Percentiles rank a stretch among this genome's conserved stretches.
Evolutionary conservation across 1,284 basidiomycete species (phyloP).

Genomic region (Trichosporon sp.): DNA sequence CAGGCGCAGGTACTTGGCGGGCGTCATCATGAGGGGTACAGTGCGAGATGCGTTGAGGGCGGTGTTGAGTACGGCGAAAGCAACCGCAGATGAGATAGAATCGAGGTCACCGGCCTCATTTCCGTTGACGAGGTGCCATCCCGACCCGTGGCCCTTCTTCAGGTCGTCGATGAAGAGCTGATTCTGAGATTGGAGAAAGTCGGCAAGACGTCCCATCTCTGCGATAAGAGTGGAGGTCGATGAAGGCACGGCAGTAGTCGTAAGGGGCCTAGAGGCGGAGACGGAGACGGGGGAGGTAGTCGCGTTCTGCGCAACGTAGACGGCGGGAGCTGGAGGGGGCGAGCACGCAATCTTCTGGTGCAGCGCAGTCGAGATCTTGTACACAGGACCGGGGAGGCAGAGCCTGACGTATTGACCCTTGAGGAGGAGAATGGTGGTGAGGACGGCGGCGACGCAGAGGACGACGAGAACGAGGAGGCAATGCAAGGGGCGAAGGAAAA

Average conservation of each 20-base stretch:
- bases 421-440: conserved; percentile 1
- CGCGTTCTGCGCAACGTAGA: not conserved
- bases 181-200: conserved; percentile 50
- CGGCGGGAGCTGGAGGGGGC: not conserved
- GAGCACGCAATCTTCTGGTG: not conserved
- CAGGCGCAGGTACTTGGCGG: conserved; percentile 63
- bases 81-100: conserved; percentile 73
- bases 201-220: conserved; percentile 30
- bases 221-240: not conserved
- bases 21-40: conserved; percentile 71
- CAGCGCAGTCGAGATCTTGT: not conserved
- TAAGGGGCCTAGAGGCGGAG: not conserved
- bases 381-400: not conserved
- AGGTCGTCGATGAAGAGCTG: conserved; percentile 53
- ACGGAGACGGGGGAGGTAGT: too few relatives aligned
- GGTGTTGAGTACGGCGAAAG: conserved; percentile 66
- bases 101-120: conserved; percentile 94
- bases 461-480: not conserved
- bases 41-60: conserved; percentile 53
- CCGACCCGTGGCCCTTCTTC: conserved; percentile 48
- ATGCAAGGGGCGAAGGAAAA: not conserved
- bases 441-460: not conserved
- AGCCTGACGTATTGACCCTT: not conserved
- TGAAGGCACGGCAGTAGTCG: not conserved
- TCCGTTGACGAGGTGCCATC: conserved; percentile 80